Evolutionary conservation across 1,139 yeast genomes (phyloP), one percentile per base, ranked within the genome.

Genomic region (Spathaspora sp.): DNA sequence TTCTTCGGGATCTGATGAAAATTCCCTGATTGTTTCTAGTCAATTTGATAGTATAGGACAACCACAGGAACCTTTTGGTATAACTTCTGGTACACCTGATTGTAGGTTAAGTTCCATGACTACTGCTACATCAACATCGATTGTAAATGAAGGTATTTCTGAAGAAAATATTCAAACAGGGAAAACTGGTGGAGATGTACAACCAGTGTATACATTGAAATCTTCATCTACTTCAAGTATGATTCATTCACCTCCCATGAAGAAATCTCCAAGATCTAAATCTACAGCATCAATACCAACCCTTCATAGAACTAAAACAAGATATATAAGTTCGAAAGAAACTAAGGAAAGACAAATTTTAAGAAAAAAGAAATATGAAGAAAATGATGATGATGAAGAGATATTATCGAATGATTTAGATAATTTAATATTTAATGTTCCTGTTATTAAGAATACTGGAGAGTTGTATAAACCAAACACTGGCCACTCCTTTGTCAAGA

Each of bases 351-450:
- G 80, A 45, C 65, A 68, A 52, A 64, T 64, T 46, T 58, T 67
- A 43, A 63, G 78, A 20, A 74, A 74, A 54, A 67, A 74, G 52
- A 59, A 63, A 42, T 74, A 73, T 51, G 79, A 74, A 47, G 78
- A 73, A 36, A 67, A 70, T 52, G 74, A 72, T 44, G 65, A 67
- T 50, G 79, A 74, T 47, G 78, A 72, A 45, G 76, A 70, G 43
- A 67, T 73, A 16, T 54, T 71, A 37, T 57, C 67, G 13, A 67
- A 67, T 51, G 77, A 72, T 50, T 57, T 70, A 46, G 74, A 71
- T 46, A 42, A 45, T 38, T 59, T 72, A 41, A 70, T 73, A 6
- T 74, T 74, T 53, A 75, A 75, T 50, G 79, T 75, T 13, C 80
- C 80, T 1, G 67, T 74, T 10, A 68, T 74, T 31, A 65, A 66